A percentile compares a stretch with the other conserved stretches of the same genome.
phyloP scores from a whole-genome alignment of 2,329 filamentous ascomycete species.

The Rhinocladiella similis region DNA sequence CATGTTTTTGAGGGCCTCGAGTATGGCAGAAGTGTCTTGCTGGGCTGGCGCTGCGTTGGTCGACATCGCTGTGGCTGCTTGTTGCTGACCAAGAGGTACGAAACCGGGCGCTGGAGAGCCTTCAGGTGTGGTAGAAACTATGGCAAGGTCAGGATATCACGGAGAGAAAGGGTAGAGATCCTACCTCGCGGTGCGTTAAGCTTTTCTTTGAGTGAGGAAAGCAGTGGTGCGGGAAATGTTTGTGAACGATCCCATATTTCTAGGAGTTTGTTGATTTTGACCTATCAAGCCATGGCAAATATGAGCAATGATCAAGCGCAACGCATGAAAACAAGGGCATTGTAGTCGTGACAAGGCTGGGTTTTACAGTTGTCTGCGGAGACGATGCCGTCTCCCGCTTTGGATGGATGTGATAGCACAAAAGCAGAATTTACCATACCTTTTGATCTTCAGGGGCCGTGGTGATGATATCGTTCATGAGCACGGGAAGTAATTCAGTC shows the following conservation, averaged over 20 bases:
- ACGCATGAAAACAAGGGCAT: slow-evolving; percentile 3
- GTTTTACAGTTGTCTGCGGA: not conserved
- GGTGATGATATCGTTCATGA: slow-evolving; percentile 95
- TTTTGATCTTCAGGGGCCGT: slow-evolving; percentile 91
- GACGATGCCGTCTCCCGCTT: too few relatives aligned
- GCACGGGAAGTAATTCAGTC: slow-evolving; percentile 85
- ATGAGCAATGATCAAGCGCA: slow-evolving; percentile 44
- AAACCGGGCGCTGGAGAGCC: slow-evolving; percentile 50
- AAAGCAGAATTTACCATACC: slow-evolving; percentile 60
- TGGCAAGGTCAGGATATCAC: slow-evolving; percentile 7
- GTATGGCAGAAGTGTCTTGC: slow-evolving; percentile 64
- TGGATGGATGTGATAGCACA: not conserved
- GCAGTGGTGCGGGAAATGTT: slow-evolving; percentile 80
- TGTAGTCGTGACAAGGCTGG: not conserved
- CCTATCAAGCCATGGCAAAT: slow-evolving; percentile 62
- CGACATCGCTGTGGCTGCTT: slow-evolving; percentile 27
- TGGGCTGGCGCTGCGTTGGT: slow-evolving; percentile 35
- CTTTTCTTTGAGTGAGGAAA: slow-evolving; percentile 81
- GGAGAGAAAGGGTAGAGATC: not conserved
- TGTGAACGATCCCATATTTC: slow-evolving; percentile 97
- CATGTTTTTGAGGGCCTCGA: slow-evolving; percentile 78
- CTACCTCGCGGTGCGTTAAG: slow-evolving; percentile 59
- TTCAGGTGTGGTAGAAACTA: slow-evolving; percentile 62
- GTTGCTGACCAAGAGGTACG: slow-evolving; percentile 38
- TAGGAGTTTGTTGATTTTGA: slow-evolving; percentile 92